Evolutionary conservation across 2,329 filamentous ascomycete species (phyloP).

Genomic region (Hypoxylon sp.): DNA sequence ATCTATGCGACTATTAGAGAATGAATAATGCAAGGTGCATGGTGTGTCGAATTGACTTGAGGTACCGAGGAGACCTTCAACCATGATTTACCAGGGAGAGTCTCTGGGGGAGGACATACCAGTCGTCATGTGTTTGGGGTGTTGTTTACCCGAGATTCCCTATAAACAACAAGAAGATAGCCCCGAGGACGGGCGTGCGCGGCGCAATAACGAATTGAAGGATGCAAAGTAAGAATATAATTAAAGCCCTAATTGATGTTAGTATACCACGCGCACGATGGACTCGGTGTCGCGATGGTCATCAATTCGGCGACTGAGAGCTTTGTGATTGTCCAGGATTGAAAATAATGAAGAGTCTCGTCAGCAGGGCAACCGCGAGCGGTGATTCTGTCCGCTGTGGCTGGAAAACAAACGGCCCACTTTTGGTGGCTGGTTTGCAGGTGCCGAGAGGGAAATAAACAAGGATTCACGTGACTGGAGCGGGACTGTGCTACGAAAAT

Average conservation of each 20-base stretch:
- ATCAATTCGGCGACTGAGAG: conserved; percentile 31
- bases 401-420: conserved; percentile 8
- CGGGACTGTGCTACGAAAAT: neutral
- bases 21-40: conserved; percentile 13
- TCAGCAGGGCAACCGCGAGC: conserved; percentile 53
- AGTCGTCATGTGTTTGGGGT: conserved; percentile 48
- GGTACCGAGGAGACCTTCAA: neutral
- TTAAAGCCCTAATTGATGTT: conserved; percentile 24
- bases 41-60: neutral
- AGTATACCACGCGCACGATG: conserved; percentile 40
- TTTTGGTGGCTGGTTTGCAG: conserved; percentile 30
- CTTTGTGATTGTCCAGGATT: conserved; percentile 23
- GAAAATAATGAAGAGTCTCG: conserved; percentile 53
- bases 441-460: neutral
- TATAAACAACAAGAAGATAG: conserved; percentile 4
- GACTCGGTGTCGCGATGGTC: conserved; percentile 39
- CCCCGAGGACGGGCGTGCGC: conserved; percentile 16
- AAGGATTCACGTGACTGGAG: neutral
- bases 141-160: conserved; percentile 50
- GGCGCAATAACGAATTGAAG: conserved; percentile 11
- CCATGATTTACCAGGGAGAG: neutral
- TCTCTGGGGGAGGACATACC: conserved; percentile 42
- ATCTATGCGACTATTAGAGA: conserved; percentile 45
- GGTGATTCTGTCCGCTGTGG: neutral
- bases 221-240: conserved; percentile 28